Percentiles rank a stretch among this genome's conserved stretches.
These are phyloP conservation scores for Glycyrrhiza uralensis DNA, from an alignment of 306 rosid species.

Conservation along the genomic window DNA sequence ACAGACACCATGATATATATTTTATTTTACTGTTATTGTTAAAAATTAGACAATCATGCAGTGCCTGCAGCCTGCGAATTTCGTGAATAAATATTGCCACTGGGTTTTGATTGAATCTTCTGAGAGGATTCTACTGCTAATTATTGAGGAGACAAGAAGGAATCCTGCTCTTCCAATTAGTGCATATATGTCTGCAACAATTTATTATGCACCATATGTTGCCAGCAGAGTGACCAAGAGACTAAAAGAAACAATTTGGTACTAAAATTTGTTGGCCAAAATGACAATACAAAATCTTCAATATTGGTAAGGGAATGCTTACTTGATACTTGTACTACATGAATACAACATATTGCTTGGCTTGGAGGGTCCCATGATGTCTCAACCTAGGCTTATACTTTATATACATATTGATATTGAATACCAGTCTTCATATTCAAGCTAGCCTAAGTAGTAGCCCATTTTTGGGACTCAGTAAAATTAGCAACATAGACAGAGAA, in stretches of 20 bases:
- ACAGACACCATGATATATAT: background rate
- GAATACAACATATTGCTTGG: conserved; percentile 19
- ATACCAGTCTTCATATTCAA: background rate
- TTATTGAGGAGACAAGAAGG: conserved; percentile 30
- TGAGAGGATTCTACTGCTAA: conserved; percentile 4
- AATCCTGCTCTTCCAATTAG: background rate
- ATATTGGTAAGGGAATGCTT: background rate
- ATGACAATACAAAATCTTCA: background rate
- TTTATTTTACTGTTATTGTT: background rate
- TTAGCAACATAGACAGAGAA: too few relatives aligned
- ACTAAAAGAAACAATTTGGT: conserved; percentile 20
- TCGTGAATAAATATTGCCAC: background rate
- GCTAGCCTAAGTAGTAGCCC: conserved; percentile 1
- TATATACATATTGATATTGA: background rate
- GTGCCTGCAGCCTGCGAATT: conserved; percentile 25
- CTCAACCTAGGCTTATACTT: conserved; percentile 9
- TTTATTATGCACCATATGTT: conserved; percentile 24
- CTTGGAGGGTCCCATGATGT: conserved; percentile 22
- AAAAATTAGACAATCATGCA: conserved; percentile 28
- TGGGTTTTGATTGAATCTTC: conserved; percentile 1
- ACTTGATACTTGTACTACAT: background rate
- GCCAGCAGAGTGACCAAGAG: background rate
- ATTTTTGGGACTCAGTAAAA: background rate
- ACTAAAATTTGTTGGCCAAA: conserved; percentile 16
- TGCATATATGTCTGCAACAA: conserved; percentile 1